Evolutionary conservation across 352 stramenopile species (phyloP), one percentile per base, ranked within the genome.

Genomic region (Phytophthora parvispora): DNA sequence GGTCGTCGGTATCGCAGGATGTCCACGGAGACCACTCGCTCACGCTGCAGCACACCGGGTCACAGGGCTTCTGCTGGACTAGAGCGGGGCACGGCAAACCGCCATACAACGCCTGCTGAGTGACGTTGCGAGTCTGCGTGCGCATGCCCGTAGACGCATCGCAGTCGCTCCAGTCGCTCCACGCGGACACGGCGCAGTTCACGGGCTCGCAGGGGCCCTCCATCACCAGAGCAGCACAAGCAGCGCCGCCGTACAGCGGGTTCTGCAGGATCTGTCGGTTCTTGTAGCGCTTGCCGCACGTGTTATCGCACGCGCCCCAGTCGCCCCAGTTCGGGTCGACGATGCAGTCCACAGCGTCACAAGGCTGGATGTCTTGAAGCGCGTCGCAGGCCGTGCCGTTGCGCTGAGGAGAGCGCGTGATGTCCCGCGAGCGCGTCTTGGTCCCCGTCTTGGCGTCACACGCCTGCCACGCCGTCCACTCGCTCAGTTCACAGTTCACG

Each of bases 1-100:
- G 71, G 25, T 86, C 82, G 29, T 86, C 74, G n/a, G 67, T 77
- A 24, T 90, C 80, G 32, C 85, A 93, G 13, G 68, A 76, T 1
- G 67, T 86, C 83, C 83, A 93, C 0, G 65, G 36, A 0, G 62
- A 79, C 81, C 81, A 93, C 22, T 81, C 65, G 2, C 69, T 50
- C 1, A 89, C 56, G 0, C 29, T 51, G 51, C 85, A 93, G 27
- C 61, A 22, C 6, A 90, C 68, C 0, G 85, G 77, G 16, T 87
- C 74, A 48, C 85, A 91, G 0, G 61, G 43, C 40, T 80, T 87
- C 15, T 81, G 70, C 36, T 92, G 78, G 6, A 28, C 51, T 28
- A 89, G 38, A 0, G 55, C 57, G 12, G 38, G 52, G 38, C 83
- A 93, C 4, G 57, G 15, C 4, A 83, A 38, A 1, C 83, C 84